Base-by-base conservation (phyloP, 306 rosid genomes). In the Luffa acutangula region DNA sequence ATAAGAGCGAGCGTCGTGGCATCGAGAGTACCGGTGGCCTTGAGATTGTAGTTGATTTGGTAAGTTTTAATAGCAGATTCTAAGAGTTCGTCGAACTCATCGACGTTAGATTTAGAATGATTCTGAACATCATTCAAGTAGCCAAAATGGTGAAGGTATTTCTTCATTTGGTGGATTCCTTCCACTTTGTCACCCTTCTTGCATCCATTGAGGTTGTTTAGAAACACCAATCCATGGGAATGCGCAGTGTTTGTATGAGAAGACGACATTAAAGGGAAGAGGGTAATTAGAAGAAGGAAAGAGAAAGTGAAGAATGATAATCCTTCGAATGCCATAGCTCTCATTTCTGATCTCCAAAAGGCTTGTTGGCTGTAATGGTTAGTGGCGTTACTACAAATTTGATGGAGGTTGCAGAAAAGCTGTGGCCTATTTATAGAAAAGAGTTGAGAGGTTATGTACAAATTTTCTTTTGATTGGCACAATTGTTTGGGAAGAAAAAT, bases 31-130 rank as follows among this genome's bases (percentile, higher is more conserved):
- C 87, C 82, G 1, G 84, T 77, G 39, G 64, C 84, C n/a, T 81
- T 43, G 42, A 84, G 76, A 42, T 73, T 74, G 66, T 71, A 81
- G 39, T 73, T 60, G 41, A 58, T 21, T 10, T 81, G 87, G 80
- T 84, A 81, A 18, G 87, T 57, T 75, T 78, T 52, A 75, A 81
- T 74, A 64, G 87, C 87, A 0, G 79, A 52, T 53, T 84, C 82
- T 36, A 84, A 54, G 6, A 49, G 9, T 17, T 78, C 80, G 17
- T 84, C 87, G 3, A 59, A 84, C 4, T 31, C 77, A 2, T 81
- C 78, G 10, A 78, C 78, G 14, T 20, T 18, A 11, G 75, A 9
- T 8, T 18, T 41, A 2, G 79, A 53, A 18, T 80, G 79, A 15
- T n/a, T 42, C 0, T 39, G 36, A 34, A 1, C 8, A 45, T 6